Conservation (phyloP, 441 rosid genomes). For the Mallotus repandus region DNA sequence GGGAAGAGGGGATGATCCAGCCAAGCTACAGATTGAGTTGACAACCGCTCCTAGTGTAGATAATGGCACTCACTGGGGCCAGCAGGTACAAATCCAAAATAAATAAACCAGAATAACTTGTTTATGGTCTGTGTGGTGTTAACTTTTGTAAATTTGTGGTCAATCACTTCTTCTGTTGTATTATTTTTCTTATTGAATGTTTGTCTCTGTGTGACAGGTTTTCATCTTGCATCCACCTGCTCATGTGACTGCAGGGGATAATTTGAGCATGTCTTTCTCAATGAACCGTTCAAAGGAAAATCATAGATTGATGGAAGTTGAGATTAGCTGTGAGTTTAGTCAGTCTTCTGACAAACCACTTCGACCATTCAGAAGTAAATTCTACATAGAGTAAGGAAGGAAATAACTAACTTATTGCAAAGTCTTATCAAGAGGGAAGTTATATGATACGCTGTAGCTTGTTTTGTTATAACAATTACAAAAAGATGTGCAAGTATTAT, state of each 20-base stretch:
- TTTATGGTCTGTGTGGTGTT: background rate
- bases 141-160: background rate
- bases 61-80: constrained; percentile 95
- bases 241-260: constrained; percentile 55
- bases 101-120: background rate
- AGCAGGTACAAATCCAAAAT: constrained; percentile 56
- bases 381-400: constrained; percentile 66
- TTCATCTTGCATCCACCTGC: constrained; percentile 65
- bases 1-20: constrained; percentile 83
- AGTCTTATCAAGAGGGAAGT: constrained; percentile 22
- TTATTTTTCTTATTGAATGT: constrained; percentile 6
- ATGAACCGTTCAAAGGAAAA: constrained; percentile 89
- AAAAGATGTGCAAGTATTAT: background rate
- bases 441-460: constrained; percentile 8
- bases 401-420: constrained; percentile 23
- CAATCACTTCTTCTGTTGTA: constrained; percentile 4
- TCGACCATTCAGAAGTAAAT: constrained; percentile 53
- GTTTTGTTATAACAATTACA: constrained; percentile 4
- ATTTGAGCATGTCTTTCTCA: constrained; percentile 52
- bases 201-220: constrained; percentile 48
- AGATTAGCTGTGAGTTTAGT: constrained; percentile 57
- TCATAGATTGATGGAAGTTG: constrained; percentile 87
- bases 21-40: constrained; percentile 71
- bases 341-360: constrained; percentile 49
- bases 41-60: constrained; percentile 85